phyloP scores from a whole-genome alignment of 805 yeast genomes.

The Candida ficus region DNA sequence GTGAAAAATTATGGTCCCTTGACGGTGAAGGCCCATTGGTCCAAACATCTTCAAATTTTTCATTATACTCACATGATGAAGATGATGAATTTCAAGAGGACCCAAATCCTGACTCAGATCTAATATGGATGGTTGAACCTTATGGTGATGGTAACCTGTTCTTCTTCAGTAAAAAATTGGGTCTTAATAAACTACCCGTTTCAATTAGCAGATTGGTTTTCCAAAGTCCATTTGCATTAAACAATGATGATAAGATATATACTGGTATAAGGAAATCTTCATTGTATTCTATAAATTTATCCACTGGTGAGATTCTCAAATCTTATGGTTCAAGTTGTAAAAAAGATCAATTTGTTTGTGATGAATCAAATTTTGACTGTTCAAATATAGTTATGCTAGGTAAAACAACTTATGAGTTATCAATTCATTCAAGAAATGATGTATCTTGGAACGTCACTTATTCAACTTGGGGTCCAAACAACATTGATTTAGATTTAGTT shows the following conservation, averaged over 20 bases:
- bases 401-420: conserved; percentile 63
- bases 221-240: conserved; percentile 80
- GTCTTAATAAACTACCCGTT: conserved; percentile 78
- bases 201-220: conserved; percentile 70
- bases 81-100: background rate
- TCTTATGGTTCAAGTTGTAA: conserved; percentile 50
- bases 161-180: conserved; percentile 68
- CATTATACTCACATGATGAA: conserved; percentile 10
- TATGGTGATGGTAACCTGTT: conserved; percentile 77
- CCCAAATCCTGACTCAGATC: conserved; percentile 23
- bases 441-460: conserved; percentile 82
- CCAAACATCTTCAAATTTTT: conserved; percentile 26
- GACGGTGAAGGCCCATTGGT: conserved; percentile 63
- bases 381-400: conserved; percentile 53
- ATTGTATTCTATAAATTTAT: conserved; percentile 65
- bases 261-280: conserved; percentile 81
- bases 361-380: conserved; percentile 16
- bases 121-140: conserved; percentile 89
- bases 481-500: conserved; percentile 54
- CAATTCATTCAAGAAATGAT: conserved; percentile 70
- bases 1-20: conserved; percentile 72
- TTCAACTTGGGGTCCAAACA: conserved; percentile 89
- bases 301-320: conserved; percentile 67
- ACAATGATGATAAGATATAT: conserved; percentile 70
- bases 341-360: conserved; percentile 6